These are phyloP conservation scores for Pestalotiopsis sp. DNA, from an alignment of 2,329 filamentous ascomycete genomes.

Conservation along the genomic window DNA sequence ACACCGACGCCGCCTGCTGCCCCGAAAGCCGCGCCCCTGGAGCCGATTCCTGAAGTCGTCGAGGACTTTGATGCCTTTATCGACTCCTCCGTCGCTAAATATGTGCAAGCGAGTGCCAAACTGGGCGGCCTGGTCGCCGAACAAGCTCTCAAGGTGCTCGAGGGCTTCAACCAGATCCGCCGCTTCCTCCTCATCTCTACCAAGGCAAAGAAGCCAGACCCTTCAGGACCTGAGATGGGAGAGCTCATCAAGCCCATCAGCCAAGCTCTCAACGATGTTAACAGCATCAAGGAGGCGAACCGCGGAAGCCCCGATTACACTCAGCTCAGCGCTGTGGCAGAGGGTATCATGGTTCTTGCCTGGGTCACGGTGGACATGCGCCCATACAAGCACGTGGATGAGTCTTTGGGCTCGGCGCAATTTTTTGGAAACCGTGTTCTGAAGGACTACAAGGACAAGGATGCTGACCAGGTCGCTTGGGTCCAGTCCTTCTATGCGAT, in stretches of 20 bases:
- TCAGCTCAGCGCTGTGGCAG: slow-evolving; percentile 84
- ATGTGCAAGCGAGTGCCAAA: slow-evolving; percentile 75
- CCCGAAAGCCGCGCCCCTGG: slow-evolving; percentile 41
- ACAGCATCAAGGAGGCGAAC: slow-evolving; percentile 81
- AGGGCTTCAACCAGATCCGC: slow-evolving; percentile 81
- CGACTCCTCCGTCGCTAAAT: slow-evolving; percentile 72
- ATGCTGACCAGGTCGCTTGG: slow-evolving; percentile 82
- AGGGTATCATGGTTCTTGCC: slow-evolving; percentile 85
- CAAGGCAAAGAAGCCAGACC: slow-evolving; percentile 89
- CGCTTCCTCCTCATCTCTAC: slow-evolving; percentile 86
- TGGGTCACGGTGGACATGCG: slow-evolving; percentile 88
- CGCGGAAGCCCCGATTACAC: slow-evolving; percentile 75
- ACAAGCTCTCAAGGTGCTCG: slow-evolving; percentile 64
- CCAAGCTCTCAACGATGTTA: slow-evolving; percentile 76
- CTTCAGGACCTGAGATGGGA: slow-evolving; percentile 63
- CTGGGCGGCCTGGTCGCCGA: slow-evolving; percentile 79
- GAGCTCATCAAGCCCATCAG: slow-evolving; percentile 87
- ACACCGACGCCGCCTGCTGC: slow-evolving; percentile 30
- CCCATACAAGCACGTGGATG: slow-evolving; percentile 83
- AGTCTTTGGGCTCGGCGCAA: slow-evolving; percentile 81
- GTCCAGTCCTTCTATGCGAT: slow-evolving; percentile 90
- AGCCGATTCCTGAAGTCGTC: slow-evolving; percentile 74
- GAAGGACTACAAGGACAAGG: slow-evolving; percentile 84
- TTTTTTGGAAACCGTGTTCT: slow-evolving; percentile 95
- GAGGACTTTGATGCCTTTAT: slow-evolving; percentile 87